Base-by-base conservation (phyloP, 2,329 filamentous ascomycete species). In the Alternaria panax region DNA sequence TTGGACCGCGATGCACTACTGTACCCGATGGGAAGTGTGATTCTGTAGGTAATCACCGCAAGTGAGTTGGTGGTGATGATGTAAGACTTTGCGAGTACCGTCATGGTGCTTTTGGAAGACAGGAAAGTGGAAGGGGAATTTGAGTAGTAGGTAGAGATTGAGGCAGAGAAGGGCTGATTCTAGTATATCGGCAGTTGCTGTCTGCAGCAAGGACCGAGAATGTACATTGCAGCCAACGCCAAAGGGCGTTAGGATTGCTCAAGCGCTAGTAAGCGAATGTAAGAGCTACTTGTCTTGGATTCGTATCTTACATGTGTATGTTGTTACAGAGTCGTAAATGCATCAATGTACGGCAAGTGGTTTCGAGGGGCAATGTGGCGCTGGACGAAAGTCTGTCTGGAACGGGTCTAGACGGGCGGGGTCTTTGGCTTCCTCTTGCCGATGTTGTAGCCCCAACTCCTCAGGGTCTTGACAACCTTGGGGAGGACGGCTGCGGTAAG, bases 381-480 rank as follows among this genome's bases (percentile, higher is more conserved):
- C n/a, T 54, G 22, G n/a, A 11, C 20, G 46, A 32, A 22, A 22
- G 27, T 46, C 25, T 42, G 47, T 36, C 34, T 5, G 28, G n/a
- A 38, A 45, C 42, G 24, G n/a, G 25, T 38, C 48, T 34, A 55
- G 12, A 46, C 22, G 14, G 38, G 32, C 12, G 53, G 24, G 14
- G 27, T 52, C 59, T 79, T 79, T 1, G 79, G 75, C 67, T 82
- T 87, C 69, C 88, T 85, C 83, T 92, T 96, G 51, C 94, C 94
- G 74, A 99, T 95, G 75, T 98, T 88, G 90, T 92, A 98, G 5
- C 95, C 95, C 92, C 94, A 97, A 12, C 87, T 85, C 65, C 94
- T 85, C 27, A 99, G 82, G 12, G 88, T 87, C 80, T 92, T 96
- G 72, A 97, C 95, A n/a, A 98, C 89, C 80, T 96, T 97, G 1